These are phyloP conservation scores for Fusarium sp. DNA, from an alignment of 2,329 filamentous ascomycete genomes.

Conservation along the genomic window DNA sequence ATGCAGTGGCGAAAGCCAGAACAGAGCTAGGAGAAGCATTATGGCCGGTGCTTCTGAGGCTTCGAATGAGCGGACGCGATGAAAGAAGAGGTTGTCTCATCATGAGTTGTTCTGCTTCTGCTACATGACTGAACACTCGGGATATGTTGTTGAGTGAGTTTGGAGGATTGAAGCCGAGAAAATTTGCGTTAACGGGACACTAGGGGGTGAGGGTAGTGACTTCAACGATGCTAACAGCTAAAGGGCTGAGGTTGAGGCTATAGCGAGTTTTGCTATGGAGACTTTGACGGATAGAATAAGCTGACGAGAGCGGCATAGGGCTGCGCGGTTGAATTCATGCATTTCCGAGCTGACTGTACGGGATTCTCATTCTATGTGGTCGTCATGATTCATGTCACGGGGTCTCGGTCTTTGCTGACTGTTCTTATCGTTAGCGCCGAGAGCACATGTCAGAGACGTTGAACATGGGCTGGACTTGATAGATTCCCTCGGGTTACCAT, in stretches of 20 bases:
- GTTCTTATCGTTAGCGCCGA: constrained; percentile 8
- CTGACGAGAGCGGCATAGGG: not conserved
- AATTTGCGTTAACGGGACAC: constrained; percentile 43
- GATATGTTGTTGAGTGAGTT: constrained; percentile 21
- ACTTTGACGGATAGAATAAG: not conserved
- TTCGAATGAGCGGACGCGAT: constrained; percentile 14
- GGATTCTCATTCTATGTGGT: constrained; percentile 12
- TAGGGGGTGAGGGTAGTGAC: constrained; percentile 34
- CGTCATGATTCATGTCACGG: constrained; percentile 32
- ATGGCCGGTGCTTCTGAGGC: constrained; percentile 10
- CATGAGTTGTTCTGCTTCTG: constrained; percentile 15
- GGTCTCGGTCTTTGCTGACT: constrained; percentile 19
- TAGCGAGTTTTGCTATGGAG: not conserved
- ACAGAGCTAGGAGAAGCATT: constrained; percentile 20
- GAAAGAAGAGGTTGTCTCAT: constrained; percentile 40
- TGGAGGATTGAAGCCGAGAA: constrained; percentile 28
- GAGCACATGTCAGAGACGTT: constrained; percentile 33
- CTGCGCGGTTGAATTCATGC: not conserved
- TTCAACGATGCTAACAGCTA: not conserved
- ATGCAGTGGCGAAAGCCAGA: constrained; percentile 22
- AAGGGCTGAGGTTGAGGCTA: not conserved
- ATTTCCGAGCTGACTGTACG: constrained; percentile 8
- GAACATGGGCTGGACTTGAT: not conserved
- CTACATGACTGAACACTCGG: constrained; percentile 35
- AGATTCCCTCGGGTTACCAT: not conserved